Percentiles rank a stretch among this genome's conserved stretches.
phyloP scores from a whole-genome alignment of 2,329 filamentous ascomycete species.

The Calonectria pauciramosa region DNA sequence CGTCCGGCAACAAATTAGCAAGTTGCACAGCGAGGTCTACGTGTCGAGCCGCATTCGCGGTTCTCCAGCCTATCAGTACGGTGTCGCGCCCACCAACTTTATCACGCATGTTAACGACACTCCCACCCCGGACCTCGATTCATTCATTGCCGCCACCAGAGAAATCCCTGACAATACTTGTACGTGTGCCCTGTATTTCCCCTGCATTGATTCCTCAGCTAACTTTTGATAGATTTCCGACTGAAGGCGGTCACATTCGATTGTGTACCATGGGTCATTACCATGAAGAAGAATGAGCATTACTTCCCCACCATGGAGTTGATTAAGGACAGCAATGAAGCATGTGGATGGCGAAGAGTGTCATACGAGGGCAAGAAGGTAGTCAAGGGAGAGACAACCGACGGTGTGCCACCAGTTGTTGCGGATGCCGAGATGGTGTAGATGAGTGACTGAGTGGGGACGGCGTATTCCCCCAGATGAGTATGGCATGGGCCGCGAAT shows the following conservation, averaged over 20 bases:
- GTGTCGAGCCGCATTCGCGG: slow-evolving; percentile 89
- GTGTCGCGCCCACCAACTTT: slow-evolving; percentile 95
- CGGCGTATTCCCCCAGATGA: background rate
- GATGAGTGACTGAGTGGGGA: background rate
- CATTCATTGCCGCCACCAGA: slow-evolving; percentile 84
- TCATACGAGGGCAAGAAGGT: slow-evolving; percentile 71
- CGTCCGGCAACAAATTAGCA: slow-evolving; percentile 96
- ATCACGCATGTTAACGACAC: slow-evolving; percentile 95
- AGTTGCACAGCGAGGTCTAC: slow-evolving; percentile 96
- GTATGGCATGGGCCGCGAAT: background rate
- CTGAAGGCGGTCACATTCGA: slow-evolving; percentile 98
- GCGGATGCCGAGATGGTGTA: slow-evolving; percentile 62
- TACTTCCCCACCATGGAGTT: slow-evolving; percentile 84
- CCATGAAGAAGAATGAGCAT: slow-evolving; percentile 99
- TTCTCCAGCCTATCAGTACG: slow-evolving; percentile 89
- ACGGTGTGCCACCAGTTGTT: slow-evolving; percentile 59
- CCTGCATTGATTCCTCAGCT: slow-evolving; percentile 23
- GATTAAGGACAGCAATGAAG: slow-evolving; percentile 72
- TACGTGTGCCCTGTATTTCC: slow-evolving; percentile 55
- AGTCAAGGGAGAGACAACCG: slow-evolving; percentile 67
- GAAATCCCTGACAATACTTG: slow-evolving; percentile 96
- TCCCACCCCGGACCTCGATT: slow-evolving; percentile 83
- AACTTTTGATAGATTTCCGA: slow-evolving; percentile 80
- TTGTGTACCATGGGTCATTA: slow-evolving; percentile 98
- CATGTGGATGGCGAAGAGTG: slow-evolving; percentile 73